A percentile compares a stretch with the other conserved stretches of the same genome.
These are phyloP conservation scores for Sungouiozyma ichnusensis DNA, from an alignment of 805 yeast species.

Conservation along the genomic window DNA sequence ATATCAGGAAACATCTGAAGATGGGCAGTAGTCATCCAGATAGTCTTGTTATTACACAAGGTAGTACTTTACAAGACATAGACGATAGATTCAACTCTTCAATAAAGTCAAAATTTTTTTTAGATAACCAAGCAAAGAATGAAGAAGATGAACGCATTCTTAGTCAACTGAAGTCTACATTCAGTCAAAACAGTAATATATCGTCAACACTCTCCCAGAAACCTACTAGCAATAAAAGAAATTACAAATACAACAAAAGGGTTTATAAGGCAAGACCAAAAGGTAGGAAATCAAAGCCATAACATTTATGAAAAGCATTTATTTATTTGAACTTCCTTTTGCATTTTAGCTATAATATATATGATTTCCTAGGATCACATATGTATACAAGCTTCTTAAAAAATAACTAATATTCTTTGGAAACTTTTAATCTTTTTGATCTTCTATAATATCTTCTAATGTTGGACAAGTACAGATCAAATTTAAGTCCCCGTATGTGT, in stretches of 20 bases:
- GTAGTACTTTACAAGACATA: constrained; percentile 10
- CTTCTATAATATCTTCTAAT: constrained; percentile 49
- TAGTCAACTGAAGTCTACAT: constrained; percentile 7
- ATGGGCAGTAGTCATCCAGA: background rate
- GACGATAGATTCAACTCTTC: constrained; percentile 3
- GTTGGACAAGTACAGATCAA: constrained; percentile 89
- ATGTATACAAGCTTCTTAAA: background rate
- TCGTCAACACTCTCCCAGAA: constrained; percentile 1
- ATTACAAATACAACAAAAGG: constrained; percentile 5
- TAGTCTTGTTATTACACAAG: constrained; percentile 8
- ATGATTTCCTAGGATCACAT: background rate
- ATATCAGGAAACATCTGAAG: constrained; percentile 10
- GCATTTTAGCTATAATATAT: background rate
- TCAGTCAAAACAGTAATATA: background rate
- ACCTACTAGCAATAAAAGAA: constrained; percentile 3
- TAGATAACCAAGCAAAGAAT: constrained; percentile 7
- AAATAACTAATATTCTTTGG: background rate
- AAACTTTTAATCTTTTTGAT: background rate
- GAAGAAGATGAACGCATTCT: constrained; percentile 14
- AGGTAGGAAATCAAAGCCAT: background rate
- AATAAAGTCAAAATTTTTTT: constrained; percentile 15
- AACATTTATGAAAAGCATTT: background rate
- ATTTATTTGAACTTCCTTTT: background rate
- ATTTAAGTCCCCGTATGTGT: constrained; percentile 88
- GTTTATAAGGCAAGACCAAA: constrained; percentile 3